Percentiles rank a stretch among this genome's conserved stretches.
These are phyloP conservation scores for Aspergillus felis DNA, from an alignment of 2,329 filamentous ascomycete species.

Conservation along the genomic window DNA sequence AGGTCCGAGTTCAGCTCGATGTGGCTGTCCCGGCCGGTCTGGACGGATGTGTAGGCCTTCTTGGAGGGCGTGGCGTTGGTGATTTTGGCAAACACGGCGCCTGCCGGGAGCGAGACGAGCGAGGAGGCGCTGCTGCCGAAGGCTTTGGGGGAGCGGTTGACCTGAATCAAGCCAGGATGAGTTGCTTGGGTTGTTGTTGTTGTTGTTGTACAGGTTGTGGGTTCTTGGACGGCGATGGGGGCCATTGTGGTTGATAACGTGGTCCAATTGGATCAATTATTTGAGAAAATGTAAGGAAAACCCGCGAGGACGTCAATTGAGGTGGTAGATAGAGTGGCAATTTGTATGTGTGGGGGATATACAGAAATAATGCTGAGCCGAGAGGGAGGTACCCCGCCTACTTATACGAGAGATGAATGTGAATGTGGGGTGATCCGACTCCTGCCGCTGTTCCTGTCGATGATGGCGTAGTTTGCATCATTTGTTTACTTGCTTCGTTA, in stretches of 20 bases:
- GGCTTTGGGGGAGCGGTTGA: conserved; percentile 30
- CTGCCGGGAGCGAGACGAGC: conserved; percentile 48
- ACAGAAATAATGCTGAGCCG: background rate
- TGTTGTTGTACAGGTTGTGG: conserved; percentile 3
- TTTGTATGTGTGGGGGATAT: background rate
- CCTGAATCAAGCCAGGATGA: conserved; percentile 25
- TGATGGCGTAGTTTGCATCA: background rate
- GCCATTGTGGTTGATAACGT: conserved; percentile 7
- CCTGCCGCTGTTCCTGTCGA: background rate
- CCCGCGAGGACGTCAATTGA: no score
- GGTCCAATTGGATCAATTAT: background rate
- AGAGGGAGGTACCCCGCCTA: background rate
- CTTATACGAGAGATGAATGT: background rate
- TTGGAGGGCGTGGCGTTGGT: conserved; percentile 43
- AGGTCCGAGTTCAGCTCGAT: conserved; percentile 56
- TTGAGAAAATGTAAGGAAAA: background rate
- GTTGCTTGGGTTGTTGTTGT: conserved; percentile 16
- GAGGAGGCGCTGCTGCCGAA: conserved; percentile 43
- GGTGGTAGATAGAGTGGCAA: no score
- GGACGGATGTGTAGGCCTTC: conserved; percentile 51
- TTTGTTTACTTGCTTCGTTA: background rate
- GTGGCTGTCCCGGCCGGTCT: conserved; percentile 47
- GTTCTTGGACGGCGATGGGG: conserved; percentile 18
- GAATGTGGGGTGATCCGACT: background rate
- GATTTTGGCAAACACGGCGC: conserved; percentile 47